phyloP scores from a whole-genome alignment of 169 alveolate species.

The Plasmodium billcollinsi region DNA sequence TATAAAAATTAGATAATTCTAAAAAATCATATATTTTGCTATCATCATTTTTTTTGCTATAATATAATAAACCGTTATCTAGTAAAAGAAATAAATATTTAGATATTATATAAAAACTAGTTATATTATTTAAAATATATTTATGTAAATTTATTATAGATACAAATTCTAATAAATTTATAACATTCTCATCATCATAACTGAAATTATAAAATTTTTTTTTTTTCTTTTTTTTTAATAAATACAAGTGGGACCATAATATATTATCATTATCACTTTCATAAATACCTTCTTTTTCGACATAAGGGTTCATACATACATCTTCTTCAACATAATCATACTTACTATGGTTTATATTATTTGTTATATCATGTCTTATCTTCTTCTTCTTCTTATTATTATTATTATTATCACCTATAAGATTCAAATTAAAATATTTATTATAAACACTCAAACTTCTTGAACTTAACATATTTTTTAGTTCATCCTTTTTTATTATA shows the following conservation, averaged over 20 bases:
- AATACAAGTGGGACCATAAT: background rate
- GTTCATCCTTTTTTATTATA: slow-evolving; percentile 5
- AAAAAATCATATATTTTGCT: background rate
- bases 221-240: slow-evolving; percentile 20
- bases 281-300: background rate
- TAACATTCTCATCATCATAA: slow-evolving; percentile 19
- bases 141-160: slow-evolving; percentile 48
- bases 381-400: background rate
- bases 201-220: slow-evolving; percentile 10
- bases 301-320: no score
- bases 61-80: slow-evolving; percentile 45
- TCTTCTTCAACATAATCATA: background rate
- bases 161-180: background rate
- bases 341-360: background rate
- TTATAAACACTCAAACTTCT: background rate
- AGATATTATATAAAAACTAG: background rate
- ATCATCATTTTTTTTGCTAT: slow-evolving; percentile 20
- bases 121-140: slow-evolving; percentile 16
- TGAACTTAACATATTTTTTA: slow-evolving; percentile 3
- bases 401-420: background rate
- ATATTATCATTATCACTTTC: background rate
- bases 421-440: background rate
- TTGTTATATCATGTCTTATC: background rate
- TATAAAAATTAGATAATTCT: slow-evolving; percentile 30
- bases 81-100: slow-evolving; percentile 18